Evolutionary conservation across 2,329 filamentous ascomycete species (phyloP).

Genomic region (Dryadomyces quercivorus): DNA sequence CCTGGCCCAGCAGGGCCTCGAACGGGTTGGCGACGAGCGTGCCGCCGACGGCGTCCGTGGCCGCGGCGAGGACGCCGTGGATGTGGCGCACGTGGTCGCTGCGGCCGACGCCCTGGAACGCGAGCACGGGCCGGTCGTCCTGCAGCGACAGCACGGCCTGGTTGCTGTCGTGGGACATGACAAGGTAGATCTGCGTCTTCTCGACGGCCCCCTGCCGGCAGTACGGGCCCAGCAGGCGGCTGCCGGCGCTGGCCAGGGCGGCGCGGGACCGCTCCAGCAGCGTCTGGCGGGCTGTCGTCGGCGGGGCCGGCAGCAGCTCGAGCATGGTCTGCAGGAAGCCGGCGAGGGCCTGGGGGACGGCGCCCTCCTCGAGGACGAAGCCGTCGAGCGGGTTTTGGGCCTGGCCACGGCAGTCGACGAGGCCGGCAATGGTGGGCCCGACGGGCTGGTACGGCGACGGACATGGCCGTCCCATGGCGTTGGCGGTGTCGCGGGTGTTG

Average conservation of each 20-base stretch:
- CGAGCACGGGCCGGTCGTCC: constrained; percentile 45
- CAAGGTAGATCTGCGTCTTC: constrained; percentile 49
- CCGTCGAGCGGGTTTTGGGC: constrained; percentile 44
- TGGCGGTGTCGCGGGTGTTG: constrained; percentile 44
- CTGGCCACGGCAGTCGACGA: constrained; percentile 45
- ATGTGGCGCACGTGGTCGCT: constrained; percentile 41
- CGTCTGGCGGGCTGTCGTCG: constrained; percentile 23
- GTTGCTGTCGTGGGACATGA: constrained; percentile 56
- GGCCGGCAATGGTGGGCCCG: constrained; percentile 50
- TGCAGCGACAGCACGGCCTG: constrained; percentile 47
- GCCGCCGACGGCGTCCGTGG: constrained; percentile 46
- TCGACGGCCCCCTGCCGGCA: constrained; percentile 41
- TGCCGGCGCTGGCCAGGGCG: constrained; percentile 35
- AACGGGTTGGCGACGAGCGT: constrained; percentile 48
- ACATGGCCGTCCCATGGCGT: constrained; percentile 39
- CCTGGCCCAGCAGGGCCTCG: constrained; percentile 39
- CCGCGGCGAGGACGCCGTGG: constrained; percentile 37
- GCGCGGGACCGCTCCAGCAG: constrained; percentile 30
- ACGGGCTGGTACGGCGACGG: constrained; percentile 38
- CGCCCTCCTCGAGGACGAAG: constrained; percentile 52
- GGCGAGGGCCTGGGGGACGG: constrained; percentile 44
- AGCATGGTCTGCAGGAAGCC: constrained; percentile 44
- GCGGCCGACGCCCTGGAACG: constrained; percentile 46
- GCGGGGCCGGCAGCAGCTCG: constrained; percentile 36
- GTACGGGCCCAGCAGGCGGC: constrained; percentile 47